Conservation (phyloP, 148 eudicot genomes). For the Rhododendron henanense region DNA sequence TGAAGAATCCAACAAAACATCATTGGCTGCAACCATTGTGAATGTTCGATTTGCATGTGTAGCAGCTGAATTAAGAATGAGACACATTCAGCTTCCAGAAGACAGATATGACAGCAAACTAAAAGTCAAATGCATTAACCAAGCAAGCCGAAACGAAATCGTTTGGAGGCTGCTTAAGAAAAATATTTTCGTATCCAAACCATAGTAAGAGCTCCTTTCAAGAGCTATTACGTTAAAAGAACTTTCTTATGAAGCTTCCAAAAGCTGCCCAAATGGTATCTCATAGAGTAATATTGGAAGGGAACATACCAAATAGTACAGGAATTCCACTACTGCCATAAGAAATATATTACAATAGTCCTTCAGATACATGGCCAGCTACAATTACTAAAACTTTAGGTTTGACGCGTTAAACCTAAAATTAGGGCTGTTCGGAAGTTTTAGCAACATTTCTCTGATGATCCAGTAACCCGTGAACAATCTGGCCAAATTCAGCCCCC, state of each 20-base stretch:
- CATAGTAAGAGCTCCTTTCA: neutral
- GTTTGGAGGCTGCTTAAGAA: neutral
- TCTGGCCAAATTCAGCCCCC: neutral
- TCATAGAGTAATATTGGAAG: neutral
- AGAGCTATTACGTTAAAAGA: neutral
- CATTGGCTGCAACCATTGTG: constrained; percentile 89
- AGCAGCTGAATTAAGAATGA: constrained; percentile 61
- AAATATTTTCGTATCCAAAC: neutral
- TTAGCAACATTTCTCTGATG: neutral
- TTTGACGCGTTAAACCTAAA: neutral
- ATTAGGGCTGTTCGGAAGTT: neutral
- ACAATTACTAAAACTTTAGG: neutral
- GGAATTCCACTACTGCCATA: neutral
- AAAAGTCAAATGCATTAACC: neutral
- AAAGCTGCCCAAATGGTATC: neutral
- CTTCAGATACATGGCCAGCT: neutral
- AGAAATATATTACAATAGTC: neutral
- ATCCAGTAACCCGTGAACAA: neutral
- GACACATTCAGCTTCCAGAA: constrained; percentile 16
- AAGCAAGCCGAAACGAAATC: neutral
- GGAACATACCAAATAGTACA: neutral
- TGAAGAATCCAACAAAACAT: constrained; percentile 74
- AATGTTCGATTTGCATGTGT: constrained; percentile 60
- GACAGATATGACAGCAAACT: neutral
- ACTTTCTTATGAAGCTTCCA: neutral